Evolutionary conservation across 345 rosid genomes (phyloP).

Genomic region (Hevea brasiliensis): DNA sequence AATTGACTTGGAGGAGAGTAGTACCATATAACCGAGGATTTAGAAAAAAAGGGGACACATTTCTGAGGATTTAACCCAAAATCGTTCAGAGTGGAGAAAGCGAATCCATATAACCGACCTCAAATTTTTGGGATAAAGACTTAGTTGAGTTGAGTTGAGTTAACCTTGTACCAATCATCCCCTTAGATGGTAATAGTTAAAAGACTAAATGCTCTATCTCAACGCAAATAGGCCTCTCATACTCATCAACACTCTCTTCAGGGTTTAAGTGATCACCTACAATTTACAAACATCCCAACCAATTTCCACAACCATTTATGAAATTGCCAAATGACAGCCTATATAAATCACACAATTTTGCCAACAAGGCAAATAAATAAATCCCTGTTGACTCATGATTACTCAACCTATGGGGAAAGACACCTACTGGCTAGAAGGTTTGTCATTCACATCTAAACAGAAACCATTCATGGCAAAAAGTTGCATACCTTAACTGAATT

Average conservation of each 20-base stretch:
- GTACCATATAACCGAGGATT: too few relatives aligned
- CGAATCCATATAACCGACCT: too few relatives aligned
- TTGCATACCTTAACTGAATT: slow-evolving; percentile 19
- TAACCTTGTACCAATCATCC: too few relatives aligned
- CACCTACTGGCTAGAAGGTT: neutral
- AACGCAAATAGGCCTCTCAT: neutral
- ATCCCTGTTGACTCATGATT: neutral
- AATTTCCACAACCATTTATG: neutral
- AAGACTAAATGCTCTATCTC: neutral
- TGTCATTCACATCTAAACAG: neutral
- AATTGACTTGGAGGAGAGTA: too few relatives aligned
- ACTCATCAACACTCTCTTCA: neutral
- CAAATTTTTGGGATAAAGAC: too few relatives aligned
- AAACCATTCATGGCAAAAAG: neutral
- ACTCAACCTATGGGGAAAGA: neutral
- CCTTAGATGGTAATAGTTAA: neutral
- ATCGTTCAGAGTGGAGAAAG: too few relatives aligned
- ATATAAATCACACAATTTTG: neutral
- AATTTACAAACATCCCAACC: neutral
- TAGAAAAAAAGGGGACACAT: too few relatives aligned
- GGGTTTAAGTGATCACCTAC: neutral
- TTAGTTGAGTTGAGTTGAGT: too few relatives aligned
- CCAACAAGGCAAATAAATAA: neutral
- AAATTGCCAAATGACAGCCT: neutral
- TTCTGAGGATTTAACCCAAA: too few relatives aligned